A percentile compares a stretch with the other conserved stretches of the same genome.
Evolutionary conservation across 768 basidiomycete species (phyloP).

Genomic region (Trichaptum fuscoviolaceum): DNA sequence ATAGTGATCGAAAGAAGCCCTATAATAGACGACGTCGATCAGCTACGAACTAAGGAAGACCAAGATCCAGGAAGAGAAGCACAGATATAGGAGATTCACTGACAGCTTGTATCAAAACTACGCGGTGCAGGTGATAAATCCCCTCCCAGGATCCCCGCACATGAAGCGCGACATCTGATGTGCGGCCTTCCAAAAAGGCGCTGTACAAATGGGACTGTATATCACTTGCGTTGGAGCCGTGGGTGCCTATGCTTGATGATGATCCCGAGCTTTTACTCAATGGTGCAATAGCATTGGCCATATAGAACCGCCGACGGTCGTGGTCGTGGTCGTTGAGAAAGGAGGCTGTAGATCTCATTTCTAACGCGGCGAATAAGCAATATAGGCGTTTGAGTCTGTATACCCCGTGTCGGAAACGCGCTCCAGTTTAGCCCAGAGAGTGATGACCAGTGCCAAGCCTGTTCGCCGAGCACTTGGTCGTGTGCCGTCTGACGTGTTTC

Average conservation of each 20-base stretch:
- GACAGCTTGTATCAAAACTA: conserved; percentile 86
- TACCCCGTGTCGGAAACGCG: not conserved
- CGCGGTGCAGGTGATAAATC: conserved; percentile 73
- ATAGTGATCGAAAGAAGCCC: conserved; percentile 88
- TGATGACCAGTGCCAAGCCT: not conserved
- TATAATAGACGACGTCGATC: conserved; percentile 22
- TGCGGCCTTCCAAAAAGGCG: conserved; percentile 64
- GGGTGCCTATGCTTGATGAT: conserved; percentile 32
- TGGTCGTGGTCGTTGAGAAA: not conserved
- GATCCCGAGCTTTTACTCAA: not conserved
- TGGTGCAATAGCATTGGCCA: not conserved
- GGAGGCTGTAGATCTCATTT: not conserved
- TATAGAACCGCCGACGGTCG: not conserved
- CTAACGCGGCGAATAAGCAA: not conserved
- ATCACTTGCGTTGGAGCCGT: conserved; percentile 42
- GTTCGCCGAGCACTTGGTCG: not conserved
- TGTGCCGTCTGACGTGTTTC: not conserved
- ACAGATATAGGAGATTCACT: conserved; percentile 20
- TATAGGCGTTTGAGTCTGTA: not conserved
- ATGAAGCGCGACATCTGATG: conserved; percentile 73
- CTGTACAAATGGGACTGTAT: conserved; percentile 74
- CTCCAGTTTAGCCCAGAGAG: not conserved
- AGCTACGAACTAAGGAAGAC: not conserved
- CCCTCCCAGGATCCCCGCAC: conserved; percentile 67
- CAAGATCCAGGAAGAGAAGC: not conserved